Conservation (phyloP, 148 eudicot species). For the Drosera capensis region DNA sequence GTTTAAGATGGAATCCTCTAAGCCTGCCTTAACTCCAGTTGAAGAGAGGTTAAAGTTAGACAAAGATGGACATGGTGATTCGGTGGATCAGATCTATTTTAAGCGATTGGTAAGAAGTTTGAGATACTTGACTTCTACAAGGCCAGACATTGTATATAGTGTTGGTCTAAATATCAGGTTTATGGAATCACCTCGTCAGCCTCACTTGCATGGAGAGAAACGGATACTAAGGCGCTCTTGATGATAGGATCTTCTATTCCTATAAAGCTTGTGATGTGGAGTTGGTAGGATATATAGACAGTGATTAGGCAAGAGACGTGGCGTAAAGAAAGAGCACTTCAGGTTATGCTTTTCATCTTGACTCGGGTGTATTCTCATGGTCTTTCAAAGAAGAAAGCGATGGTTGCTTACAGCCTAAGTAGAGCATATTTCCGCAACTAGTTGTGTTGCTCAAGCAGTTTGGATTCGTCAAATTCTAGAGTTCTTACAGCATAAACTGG, state of each 20-base stretch:
- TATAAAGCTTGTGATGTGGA: background rate
- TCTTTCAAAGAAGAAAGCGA: slow-evolving; percentile 5
- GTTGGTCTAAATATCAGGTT: slow-evolving; percentile 6
- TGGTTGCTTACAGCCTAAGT: too few species aligned
- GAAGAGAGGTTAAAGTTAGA: background rate
- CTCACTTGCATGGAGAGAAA: background rate
- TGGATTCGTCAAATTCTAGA: too few species aligned
- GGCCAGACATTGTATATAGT: slow-evolving; percentile 2
- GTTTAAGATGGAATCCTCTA: slow-evolving; percentile 5
- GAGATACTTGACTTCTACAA: slow-evolving; percentile 3
- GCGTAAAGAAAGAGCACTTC: slow-evolving; percentile 2
- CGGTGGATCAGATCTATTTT: slow-evolving; percentile 1
- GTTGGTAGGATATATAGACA: slow-evolving; percentile 1
- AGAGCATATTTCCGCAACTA: too few species aligned
- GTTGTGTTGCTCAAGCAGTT: too few species aligned
- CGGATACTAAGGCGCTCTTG: background rate
- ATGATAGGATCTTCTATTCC: background rate
- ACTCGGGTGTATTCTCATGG: slow-evolving; percentile 3
- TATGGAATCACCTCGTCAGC: slow-evolving; percentile 1
- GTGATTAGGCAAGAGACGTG: slow-evolving; percentile 5
- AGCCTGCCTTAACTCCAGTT: background rate
- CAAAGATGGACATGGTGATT: background rate
- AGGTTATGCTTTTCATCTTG: slow-evolving; percentile 2
- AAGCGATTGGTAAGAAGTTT: slow-evolving; percentile 7
- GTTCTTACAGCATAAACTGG: too few species aligned